Evolutionary conservation across 2,329 filamentous ascomycete species (phyloP).

Genomic region (Neophaeococcomyces mojaviensis): DNA sequence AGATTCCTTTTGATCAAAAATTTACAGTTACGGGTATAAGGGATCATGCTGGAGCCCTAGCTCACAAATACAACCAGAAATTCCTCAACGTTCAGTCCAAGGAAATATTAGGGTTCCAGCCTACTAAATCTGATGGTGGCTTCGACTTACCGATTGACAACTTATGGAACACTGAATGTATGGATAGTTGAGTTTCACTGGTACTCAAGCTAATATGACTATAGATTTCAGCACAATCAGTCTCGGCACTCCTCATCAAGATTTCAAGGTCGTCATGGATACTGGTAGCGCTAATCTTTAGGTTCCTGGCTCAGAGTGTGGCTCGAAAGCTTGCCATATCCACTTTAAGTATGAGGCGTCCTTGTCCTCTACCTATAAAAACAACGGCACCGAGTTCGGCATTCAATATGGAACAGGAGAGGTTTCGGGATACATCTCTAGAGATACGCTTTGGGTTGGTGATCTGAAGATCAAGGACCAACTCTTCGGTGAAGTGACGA

Average conservation of each 20-base stretch:
- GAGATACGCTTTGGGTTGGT: slow-evolving; percentile 79
- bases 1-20: slow-evolving; percentile 86
- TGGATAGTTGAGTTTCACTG: slow-evolving; percentile 30
- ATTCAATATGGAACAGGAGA: slow-evolving; percentile 94
- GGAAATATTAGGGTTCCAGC: slow-evolving; percentile 71
- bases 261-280: slow-evolving; percentile 96
- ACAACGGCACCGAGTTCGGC: slow-evolving; percentile 85
- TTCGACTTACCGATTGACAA: slow-evolving; percentile 77
- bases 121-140: slow-evolving; percentile 55
- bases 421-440: slow-evolving; percentile 86
- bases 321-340: slow-evolving; percentile 95
- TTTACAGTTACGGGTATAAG: slow-evolving; percentile 78
- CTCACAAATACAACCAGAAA: slow-evolving; percentile 95
- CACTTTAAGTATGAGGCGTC: slow-evolving; percentile 95
- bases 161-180: slow-evolving; percentile 98
- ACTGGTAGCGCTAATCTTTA: slow-evolving; percentile 98
- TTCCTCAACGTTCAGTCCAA: slow-evolving; percentile 78
- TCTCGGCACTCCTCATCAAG: slow-evolving; percentile 81
- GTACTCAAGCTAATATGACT: slow-evolving; percentile 7
- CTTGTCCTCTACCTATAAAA: slow-evolving; percentile 80
- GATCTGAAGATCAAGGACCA: slow-evolving; percentile 82
- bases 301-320: slow-evolving; percentile 86
- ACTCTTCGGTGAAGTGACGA: slow-evolving; percentile 92
- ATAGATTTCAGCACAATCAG: slow-evolving; percentile 94
- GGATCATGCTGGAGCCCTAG: slow-evolving; percentile 70